phyloP scores from a whole-genome alignment of 2,329 filamentous ascomycete species.

The Stemphylium lycopersici region DNA sequence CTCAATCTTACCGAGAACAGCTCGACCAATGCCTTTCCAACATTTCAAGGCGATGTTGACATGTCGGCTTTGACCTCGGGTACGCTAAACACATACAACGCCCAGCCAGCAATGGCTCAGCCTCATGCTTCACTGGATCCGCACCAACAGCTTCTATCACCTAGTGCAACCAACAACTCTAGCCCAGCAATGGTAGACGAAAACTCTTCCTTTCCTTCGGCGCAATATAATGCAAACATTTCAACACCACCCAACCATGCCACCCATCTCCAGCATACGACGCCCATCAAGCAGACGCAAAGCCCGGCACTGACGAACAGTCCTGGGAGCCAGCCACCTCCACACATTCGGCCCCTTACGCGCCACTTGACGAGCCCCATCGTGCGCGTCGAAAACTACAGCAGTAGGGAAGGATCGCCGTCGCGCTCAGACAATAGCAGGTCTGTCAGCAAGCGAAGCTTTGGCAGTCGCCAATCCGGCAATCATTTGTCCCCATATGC shows the following conservation, averaged over 20 bases:
- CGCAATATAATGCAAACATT: slow-evolving; percentile 30
- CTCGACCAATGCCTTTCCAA: slow-evolving; percentile 25
- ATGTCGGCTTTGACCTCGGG: slow-evolving; percentile 39
- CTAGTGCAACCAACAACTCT: slow-evolving; percentile 44
- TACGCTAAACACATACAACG: slow-evolving; percentile 38
- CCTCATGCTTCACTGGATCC: slow-evolving; percentile 31
- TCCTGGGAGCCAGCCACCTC: slow-evolving; percentile 36
- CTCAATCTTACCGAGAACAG: slow-evolving; percentile 39
- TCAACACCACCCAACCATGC: slow-evolving; percentile 38
- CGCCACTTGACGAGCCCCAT: slow-evolving; percentile 48
- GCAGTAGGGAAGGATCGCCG: slow-evolving; percentile 44
- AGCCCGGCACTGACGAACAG: slow-evolving; percentile 49
- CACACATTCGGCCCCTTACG: slow-evolving; percentile 34
- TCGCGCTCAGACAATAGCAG: slow-evolving; percentile 43
- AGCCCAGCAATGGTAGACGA: slow-evolving; percentile 46
- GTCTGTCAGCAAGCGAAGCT: slow-evolving; percentile 44
- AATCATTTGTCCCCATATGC: slow-evolving; percentile 49
- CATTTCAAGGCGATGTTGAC: slow-evolving; percentile 31
- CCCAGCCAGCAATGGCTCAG: slow-evolving; percentile 31
- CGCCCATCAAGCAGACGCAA: slow-evolving; percentile 44
- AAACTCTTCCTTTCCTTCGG: slow-evolving; percentile 20
- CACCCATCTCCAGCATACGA: slow-evolving; percentile 30
- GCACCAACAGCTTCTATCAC: slow-evolving; percentile 44
- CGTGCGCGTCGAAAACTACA: slow-evolving; percentile 48
- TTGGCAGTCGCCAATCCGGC: slow-evolving; percentile 42